Evolutionary conservation across 768 basidiomycete species (phyloP).

Genomic region (Vishniacozyma victoriae): DNA sequence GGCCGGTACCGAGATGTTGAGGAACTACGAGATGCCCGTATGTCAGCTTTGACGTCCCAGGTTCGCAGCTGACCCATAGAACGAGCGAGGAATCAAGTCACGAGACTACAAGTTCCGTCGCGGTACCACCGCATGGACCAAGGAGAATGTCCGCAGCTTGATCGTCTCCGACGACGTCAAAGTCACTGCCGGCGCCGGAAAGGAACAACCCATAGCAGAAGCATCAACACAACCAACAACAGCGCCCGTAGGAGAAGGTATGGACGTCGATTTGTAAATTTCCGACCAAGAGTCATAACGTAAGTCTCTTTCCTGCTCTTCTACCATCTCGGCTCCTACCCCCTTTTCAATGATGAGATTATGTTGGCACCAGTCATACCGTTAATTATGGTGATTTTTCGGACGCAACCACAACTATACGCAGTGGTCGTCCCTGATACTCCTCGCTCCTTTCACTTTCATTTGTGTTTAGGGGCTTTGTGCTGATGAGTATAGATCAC

Average conservation of each 20-base stretch:
- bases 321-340: not conserved
- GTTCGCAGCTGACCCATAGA: slow-evolving; percentile 22
- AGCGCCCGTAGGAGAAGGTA: slow-evolving; percentile 39
- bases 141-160: slow-evolving; percentile 65
- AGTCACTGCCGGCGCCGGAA: slow-evolving; percentile 32
- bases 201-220: no score
- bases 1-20: slow-evolving; percentile 77
- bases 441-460: not conserved
- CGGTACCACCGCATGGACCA: slow-evolving; percentile 86
- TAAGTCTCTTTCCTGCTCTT: not conserved
- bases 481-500: not conserved
- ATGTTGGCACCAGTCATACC: slow-evolving; percentile 38
- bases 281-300: not conserved
- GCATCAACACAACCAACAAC: no score
- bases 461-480: not conserved
- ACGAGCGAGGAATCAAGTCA: slow-evolving; percentile 46
- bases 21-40: slow-evolving; percentile 82
- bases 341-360: slow-evolving; percentile 23
- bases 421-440: not conserved
- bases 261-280: slow-evolving; percentile 30
- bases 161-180: slow-evolving; percentile 66
- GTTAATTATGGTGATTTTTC: slow-evolving; percentile 20
- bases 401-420: not conserved
- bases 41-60: not conserved
- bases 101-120: slow-evolving; percentile 59